Percentiles rank a stretch among this genome's conserved stretches.
phyloP scores from a whole-genome alignment of 2,329 filamentous ascomycete species.

The Acrocalymma vagum region DNA sequence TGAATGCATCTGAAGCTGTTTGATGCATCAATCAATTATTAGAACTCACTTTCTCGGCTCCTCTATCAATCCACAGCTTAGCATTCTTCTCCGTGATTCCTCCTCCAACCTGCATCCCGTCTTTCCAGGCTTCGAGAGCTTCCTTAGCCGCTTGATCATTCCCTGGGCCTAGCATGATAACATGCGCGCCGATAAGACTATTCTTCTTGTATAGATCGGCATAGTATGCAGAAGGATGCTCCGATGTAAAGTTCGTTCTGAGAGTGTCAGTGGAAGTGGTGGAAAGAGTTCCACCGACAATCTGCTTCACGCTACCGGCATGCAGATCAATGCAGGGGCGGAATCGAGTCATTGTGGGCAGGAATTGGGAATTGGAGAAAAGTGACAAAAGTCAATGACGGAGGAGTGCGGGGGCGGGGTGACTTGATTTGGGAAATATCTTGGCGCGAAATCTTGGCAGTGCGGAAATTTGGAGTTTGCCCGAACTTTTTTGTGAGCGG shows the following conservation, averaged over 20 bases:
- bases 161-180: slow-evolving; percentile 93
- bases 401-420: slow-evolving; percentile 26
- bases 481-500: slow-evolving; percentile 13
- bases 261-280: slow-evolving; percentile 55
- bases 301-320: slow-evolving; percentile 97
- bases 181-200: slow-evolving; percentile 80
- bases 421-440: slow-evolving; percentile 27
- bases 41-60: slow-evolving; percentile 81
- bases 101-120: slow-evolving; percentile 88
- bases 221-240: slow-evolving; percentile 82
- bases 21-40: not conserved
- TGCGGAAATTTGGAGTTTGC: slow-evolving; percentile 1
- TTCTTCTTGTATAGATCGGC: slow-evolving; percentile 82
- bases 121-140: slow-evolving; percentile 80
- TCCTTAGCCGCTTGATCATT: slow-evolving; percentile 83
- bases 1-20: not conserved
- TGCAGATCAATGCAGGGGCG: slow-evolving; percentile 97
- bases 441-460: slow-evolving; percentile 9
- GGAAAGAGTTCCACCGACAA: slow-evolving; percentile 88
- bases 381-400: slow-evolving; percentile 11
- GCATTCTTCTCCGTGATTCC: slow-evolving; percentile 90
- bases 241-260: slow-evolving; percentile 92
- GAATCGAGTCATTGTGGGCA: slow-evolving; percentile 81
- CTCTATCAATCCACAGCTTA: slow-evolving; percentile 82
- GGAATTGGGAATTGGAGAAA: not conserved